These are phyloP conservation scores for Xerocomus spinulosus DNA, from an alignment of 768 basidiomycete species.

Conservation along the genomic window DNA sequence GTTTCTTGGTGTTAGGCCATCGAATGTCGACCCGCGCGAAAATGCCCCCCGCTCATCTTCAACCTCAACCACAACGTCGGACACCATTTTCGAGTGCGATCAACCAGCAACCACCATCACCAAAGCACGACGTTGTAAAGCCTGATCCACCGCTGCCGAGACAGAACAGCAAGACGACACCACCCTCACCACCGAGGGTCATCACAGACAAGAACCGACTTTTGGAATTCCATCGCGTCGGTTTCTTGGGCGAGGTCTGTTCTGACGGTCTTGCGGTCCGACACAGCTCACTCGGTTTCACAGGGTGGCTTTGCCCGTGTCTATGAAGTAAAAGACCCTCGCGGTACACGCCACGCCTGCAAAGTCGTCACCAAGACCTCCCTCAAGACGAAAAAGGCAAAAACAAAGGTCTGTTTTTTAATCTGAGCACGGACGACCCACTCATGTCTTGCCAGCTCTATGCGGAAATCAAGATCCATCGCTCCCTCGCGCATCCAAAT, in stretches of 20 bases:
- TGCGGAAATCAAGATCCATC: conserved; percentile 98
- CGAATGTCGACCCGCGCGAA: conserved; percentile 28
- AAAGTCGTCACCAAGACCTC: conserved; percentile 94
- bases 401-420: conserved; percentile 73
- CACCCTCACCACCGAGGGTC: conserved; percentile 74
- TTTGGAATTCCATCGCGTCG: conserved; percentile 63
- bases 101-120: conserved; percentile 32
- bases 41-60: conserved; percentile 29
- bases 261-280: not conserved
- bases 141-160: conserved; percentile 67
- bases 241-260: conserved; percentile 82
- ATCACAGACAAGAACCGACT: conserved; percentile 61
- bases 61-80: conserved; percentile 27
- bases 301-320: conserved; percentile 95
- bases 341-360: conserved; percentile 68
- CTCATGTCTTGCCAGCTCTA: conserved; percentile 60
- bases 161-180: conserved; percentile 78
- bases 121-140: conserved; percentile 37
- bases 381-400: conserved; percentile 92
- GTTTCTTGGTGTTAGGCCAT: conserved; percentile 48
- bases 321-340: conserved; percentile 81
- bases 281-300: not conserved
- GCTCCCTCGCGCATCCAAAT: conserved; percentile 85
- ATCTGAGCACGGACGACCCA: not conserved
- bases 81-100: conserved; percentile 42